Base-by-base conservation (phyloP, 495 filamentous ascomycete species). In the Penicillium paxilli region DNA sequence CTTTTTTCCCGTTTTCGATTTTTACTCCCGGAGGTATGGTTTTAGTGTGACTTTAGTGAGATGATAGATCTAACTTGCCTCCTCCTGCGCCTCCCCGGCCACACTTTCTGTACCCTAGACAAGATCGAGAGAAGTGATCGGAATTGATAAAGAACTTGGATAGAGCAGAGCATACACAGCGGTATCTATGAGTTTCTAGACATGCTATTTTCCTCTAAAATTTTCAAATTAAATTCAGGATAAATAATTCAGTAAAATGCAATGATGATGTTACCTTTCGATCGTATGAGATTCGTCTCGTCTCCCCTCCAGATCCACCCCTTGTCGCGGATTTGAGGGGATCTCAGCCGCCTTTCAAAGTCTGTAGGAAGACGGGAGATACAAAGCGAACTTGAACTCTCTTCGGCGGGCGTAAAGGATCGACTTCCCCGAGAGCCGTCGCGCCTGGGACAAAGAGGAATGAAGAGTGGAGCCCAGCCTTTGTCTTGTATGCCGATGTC, bases 31-130 rank as follows among this genome's bases (percentile, higher is more conserved):
- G 63, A 68, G 54, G 51, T 65, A 57, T 76, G 72, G 69, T 69
- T 66, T 70, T 70, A 71, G 72, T 70, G 68, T 42, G 60, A 63
- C 52, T 67, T n/a, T 69, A 68, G 66, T 69, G 63, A 72, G 71
- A 71, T 73, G 70, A 76, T 76, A 74, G 72, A 76, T 76, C 72
- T 74, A 64, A 67, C 59, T 57, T 51, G 47, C 32, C 60, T 56
- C 64, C 50, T 57, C 61, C 63, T 62, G 54, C 44, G 50, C 53
- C 55, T 60, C 51, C 60, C 47, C 54, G 49, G 45, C 28, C 38
- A 25, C 45, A 25, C 33, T 47, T 52, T 26, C 22, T 33, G 21
- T 20, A 44, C 47, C 40, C 42, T 44, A 51, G 40, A 51, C n/a
- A 28, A 35, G 26, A 25, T 51, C 17, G 23, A 23, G 17, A 41